These are phyloP conservation scores for Heritiera littoralis DNA, from an alignment of 345 rosid species.

Conservation along the genomic window DNA sequence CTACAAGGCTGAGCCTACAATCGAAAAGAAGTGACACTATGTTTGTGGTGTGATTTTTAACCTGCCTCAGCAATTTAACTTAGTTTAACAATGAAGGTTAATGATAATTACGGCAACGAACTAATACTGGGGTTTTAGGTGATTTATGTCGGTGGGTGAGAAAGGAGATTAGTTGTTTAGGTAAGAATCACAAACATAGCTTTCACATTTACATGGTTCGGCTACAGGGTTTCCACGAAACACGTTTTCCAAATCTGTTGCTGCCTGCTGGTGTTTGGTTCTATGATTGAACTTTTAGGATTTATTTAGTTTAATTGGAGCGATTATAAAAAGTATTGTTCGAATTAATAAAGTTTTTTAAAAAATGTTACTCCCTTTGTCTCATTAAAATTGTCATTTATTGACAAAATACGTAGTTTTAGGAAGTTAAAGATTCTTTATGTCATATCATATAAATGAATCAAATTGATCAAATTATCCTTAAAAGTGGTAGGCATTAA, in stretches of 20 bases:
- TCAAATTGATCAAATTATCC: too few species aligned
- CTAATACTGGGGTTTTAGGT: neutral
- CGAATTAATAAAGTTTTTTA: too few species aligned
- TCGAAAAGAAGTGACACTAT: neutral
- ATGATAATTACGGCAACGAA: neutral
- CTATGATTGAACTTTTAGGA: neutral
- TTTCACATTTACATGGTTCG: neutral
- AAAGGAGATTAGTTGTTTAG: constrained; percentile 6
- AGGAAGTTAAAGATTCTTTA: too few species aligned
- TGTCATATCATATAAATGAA: too few species aligned
- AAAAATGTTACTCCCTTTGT: too few species aligned
- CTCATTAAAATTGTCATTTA: too few species aligned
- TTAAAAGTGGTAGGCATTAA: too few species aligned
- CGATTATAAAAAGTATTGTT: too few species aligned
- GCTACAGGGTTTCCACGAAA: neutral
- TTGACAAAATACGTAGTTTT: too few species aligned
- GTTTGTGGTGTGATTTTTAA: neutral
- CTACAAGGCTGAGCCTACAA: neutral
- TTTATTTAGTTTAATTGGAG: too few species aligned
- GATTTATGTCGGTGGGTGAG: constrained; percentile 13
- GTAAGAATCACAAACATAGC: neutral
- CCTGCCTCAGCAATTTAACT: neutral
- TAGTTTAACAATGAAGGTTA: neutral
- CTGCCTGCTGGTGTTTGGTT: neutral
- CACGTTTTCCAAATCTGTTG: neutral